phyloP scores from a whole-genome alignment of 148 eudicot species.

The Rheum nobile region DNA sequence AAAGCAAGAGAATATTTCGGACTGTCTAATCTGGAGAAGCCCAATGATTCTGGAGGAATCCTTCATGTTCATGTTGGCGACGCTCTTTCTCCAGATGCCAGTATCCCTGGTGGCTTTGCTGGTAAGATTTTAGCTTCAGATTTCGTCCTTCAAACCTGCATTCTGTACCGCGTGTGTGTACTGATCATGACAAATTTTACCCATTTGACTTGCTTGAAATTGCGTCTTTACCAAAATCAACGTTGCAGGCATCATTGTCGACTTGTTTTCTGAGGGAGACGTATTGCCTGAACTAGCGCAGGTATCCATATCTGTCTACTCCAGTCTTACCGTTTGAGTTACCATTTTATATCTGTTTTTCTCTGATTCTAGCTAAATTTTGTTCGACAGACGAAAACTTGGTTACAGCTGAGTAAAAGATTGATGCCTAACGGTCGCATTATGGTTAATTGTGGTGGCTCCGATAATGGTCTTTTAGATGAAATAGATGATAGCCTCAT shows the following conservation, averaged over 20 bases:
- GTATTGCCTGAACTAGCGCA: conserved; percentile 62
- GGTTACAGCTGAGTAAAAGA: conserved; percentile 46
- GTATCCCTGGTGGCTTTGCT: conserved; percentile 72
- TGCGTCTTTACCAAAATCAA: neutral
- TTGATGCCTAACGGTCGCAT: conserved; percentile 77
- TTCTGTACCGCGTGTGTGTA: no score
- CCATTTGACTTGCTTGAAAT: neutral
- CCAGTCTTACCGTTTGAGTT: neutral
- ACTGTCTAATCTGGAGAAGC: conserved; percentile 53
- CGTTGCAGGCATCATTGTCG: conserved; percentile 58
- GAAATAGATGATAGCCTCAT: neutral
- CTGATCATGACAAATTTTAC: neutral
- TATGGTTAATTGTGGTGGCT: conserved; percentile 89
- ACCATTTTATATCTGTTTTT: neutral
- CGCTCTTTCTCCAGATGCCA: conserved; percentile 47
- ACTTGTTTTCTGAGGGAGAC: conserved; percentile 66
- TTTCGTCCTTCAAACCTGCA: neutral
- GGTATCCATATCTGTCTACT: conserved; percentile 18
- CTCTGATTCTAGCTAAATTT: neutral
- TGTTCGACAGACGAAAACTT: conserved; percentile 37
- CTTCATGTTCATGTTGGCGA: conserved; percentile 65
- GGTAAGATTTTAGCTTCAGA: conserved; percentile 20
- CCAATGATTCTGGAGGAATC: conserved; percentile 41
- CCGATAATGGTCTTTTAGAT: conserved; percentile 10
- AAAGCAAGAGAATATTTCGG: conserved; percentile 59